Evolutionary conservation across 305 asterid genomes (phyloP).

Genomic region (Petunia hybrid): DNA sequence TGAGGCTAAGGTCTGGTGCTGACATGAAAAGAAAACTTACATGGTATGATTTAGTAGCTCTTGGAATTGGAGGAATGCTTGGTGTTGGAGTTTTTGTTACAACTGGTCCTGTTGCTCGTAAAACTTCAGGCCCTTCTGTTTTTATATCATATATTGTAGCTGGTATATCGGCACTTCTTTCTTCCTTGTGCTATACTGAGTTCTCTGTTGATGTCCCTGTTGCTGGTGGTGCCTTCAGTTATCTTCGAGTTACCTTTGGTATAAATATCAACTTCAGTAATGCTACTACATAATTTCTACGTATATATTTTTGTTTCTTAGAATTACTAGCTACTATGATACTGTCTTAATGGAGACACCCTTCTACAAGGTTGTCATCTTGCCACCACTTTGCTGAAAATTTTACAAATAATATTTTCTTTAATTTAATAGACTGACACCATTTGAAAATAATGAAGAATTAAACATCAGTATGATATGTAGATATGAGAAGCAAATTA

Average conservation of each 20-base stretch:
- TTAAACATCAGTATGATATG: too few relatives aligned
- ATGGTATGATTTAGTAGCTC: conserved; percentile 51
- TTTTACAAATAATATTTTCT: too few relatives aligned
- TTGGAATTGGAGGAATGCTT: conserved; percentile 60
- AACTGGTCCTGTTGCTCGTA: conserved; percentile 47
- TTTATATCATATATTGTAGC: conserved; percentile 50
- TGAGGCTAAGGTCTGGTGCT: conserved; percentile 55
- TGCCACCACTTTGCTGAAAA: too few relatives aligned
- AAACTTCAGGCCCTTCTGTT: conserved; percentile 48
- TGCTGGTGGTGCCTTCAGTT: conserved; percentile 59
- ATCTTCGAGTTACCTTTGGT: conserved; percentile 54
- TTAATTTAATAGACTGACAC: too few relatives aligned
- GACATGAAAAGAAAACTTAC: conserved; percentile 54
- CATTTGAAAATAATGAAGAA: too few relatives aligned
- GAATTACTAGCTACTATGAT: too few relatives aligned
- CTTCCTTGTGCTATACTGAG: conserved; percentile 54
- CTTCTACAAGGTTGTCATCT: too few relatives aligned
- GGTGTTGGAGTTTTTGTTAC: conserved; percentile 58
- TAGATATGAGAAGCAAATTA: too few relatives aligned
- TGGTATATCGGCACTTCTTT: conserved; percentile 48
- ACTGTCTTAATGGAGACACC: too few relatives aligned
- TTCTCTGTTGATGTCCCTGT: conserved; percentile 49
- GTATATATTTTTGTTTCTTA: too few relatives aligned
- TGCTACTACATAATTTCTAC: too few relatives aligned
- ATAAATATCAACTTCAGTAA: too few relatives aligned